Percentiles rank a stretch among this genome's conserved stretches.
Conservation (phyloP, 1,139 yeast genomes). For the Zygosaccharomyces pseudobailii region DNA sequence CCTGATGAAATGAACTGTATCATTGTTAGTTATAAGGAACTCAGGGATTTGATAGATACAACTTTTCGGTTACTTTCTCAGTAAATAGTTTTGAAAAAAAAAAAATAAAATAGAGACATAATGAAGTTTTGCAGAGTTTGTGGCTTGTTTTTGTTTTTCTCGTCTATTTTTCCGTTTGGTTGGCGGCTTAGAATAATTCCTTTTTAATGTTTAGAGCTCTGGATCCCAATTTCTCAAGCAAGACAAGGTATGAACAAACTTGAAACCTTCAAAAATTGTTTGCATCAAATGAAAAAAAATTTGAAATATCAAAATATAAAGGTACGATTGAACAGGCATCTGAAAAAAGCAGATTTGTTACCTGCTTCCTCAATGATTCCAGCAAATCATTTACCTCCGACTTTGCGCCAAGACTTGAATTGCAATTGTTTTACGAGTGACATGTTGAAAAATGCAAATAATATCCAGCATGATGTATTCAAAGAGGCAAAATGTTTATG, state of each 20-base stretch:
- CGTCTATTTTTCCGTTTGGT: not conserved
- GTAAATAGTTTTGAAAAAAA: slow-evolving; percentile 2
- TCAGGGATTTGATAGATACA: slow-evolving; percentile 67
- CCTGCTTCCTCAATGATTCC: slow-evolving; percentile 5
- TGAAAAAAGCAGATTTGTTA: slow-evolving; percentile 6
- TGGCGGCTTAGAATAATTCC: too few relatives aligned
- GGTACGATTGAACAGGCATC: slow-evolving; percentile 5
- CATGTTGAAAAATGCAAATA: slow-evolving; percentile 4
- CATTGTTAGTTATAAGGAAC: slow-evolving; percentile 71
- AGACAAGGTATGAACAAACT: too few relatives aligned
- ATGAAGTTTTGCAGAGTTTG: too few relatives aligned
- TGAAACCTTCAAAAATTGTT: too few relatives aligned
- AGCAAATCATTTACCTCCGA: slow-evolving; percentile 7
- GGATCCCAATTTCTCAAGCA: too few relatives aligned
- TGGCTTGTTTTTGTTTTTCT: not conserved
- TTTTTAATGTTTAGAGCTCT: not conserved
- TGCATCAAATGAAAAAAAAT: slow-evolving; percentile 4
- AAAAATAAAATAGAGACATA: too few relatives aligned
- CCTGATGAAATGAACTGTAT: slow-evolving; percentile 80
- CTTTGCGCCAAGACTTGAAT: slow-evolving; percentile 5
- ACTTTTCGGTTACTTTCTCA: slow-evolving; percentile 51
- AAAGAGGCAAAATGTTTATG: slow-evolving; percentile 3
- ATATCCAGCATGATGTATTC: slow-evolving; percentile 2
- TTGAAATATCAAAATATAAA: slow-evolving; percentile 6
- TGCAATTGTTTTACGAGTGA: slow-evolving; percentile 1